Base-by-base conservation (phyloP, 2,329 filamentous ascomycete species). In the Ilyonectria robusta region DNA sequence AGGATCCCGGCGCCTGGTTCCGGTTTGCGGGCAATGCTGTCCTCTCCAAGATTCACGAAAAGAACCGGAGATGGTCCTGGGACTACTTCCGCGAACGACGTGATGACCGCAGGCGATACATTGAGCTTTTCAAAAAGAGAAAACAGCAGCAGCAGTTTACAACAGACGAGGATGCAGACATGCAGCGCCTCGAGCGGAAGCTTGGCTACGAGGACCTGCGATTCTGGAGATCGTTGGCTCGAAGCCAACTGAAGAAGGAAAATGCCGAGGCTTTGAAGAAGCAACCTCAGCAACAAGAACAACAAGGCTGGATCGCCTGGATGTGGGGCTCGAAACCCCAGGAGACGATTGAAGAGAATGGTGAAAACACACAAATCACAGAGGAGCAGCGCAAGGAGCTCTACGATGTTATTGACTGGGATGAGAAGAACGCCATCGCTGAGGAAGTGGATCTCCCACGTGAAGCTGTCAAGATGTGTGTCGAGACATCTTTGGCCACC, bases 331-430 rank as follows among this genome's bases (percentile, higher is more conserved):
- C 91, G 1, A 93, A 94, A 74, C 88, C 91, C 1, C 86, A 91
- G 57, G 83, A 82, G 9, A 81, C 80, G 57, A 87, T 93, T 46
- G 86, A 93, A 50, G 86, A 84, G 53, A 83, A 82, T 54, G 81
- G 91, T 4, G 92, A 97, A 72, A 93, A 95, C 69, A 93, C 91
- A 0, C 89, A 94, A 66, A 97, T 99, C 87, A 97, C 94, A 0
- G 96, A 99, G 68, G 92, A 98, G 80, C 95, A 99, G 79, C 92
- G 95, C 47, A 94, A 98, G 79, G 95, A 99, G 81, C 88, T 99
- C 10, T 99, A 98, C 80, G 92, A 97, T 73, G 97, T 94, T 56
- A 99, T 99, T 75, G 96, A 98, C 76, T 99, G 95, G 91, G 94
- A 99, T 69, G 96, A 99, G 81, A 98, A 98, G 84, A 91, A 95